Conservation (phyloP, 2,329 filamentous ascomycete species). For the Nigrospora sphaerica region DNA sequence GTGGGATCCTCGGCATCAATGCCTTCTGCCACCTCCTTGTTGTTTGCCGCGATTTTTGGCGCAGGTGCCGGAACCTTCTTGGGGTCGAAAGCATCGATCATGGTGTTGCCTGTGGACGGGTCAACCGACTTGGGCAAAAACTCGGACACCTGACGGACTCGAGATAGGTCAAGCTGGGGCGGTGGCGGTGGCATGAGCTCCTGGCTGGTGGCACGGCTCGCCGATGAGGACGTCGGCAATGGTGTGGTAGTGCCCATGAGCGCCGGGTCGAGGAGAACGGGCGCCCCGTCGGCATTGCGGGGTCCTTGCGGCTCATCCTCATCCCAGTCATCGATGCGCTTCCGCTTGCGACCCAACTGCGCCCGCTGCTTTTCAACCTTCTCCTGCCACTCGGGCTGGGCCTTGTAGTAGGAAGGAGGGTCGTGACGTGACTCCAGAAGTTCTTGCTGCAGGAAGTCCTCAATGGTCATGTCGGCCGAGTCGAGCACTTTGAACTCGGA, state of each 20-base stretch:
- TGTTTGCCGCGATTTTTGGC: constrained; percentile 6
- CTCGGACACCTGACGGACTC: constrained; percentile 18
- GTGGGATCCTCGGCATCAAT: constrained; percentile 22
- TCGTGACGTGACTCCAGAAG: constrained; percentile 68
- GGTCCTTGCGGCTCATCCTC: constrained; percentile 18
- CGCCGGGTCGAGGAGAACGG: constrained; percentile 7
- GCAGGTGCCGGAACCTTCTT: constrained; percentile 13
- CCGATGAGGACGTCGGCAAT: constrained; percentile 8
- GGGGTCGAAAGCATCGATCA: constrained; percentile 21
- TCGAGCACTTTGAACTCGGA: constrained; percentile 87
- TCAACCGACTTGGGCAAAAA: constrained; percentile 22
- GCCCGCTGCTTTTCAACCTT: constrained; percentile 40
- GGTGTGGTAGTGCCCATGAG: constrained; percentile 5
- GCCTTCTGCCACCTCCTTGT: constrained; percentile 17
- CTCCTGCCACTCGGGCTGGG: constrained; percentile 52
- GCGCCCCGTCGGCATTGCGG: constrained; percentile 3
- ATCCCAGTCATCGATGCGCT: constrained; percentile 28
- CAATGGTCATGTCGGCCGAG: constrained; percentile 77
- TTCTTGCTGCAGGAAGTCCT: constrained; percentile 70
- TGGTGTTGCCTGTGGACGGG: constrained; percentile 14
- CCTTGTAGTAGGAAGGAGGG: constrained; percentile 74
- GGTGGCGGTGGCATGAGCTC: constrained; percentile 22
- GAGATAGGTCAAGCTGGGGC: constrained; percentile 20
- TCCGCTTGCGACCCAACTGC: constrained; percentile 32
- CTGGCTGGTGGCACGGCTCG: constrained; percentile 3